Evolutionary conservation across 2,329 filamentous ascomycete genomes (phyloP), one percentile per base, ranked within the genome.

Genomic region (Neopestalotiopsis sp.): DNA sequence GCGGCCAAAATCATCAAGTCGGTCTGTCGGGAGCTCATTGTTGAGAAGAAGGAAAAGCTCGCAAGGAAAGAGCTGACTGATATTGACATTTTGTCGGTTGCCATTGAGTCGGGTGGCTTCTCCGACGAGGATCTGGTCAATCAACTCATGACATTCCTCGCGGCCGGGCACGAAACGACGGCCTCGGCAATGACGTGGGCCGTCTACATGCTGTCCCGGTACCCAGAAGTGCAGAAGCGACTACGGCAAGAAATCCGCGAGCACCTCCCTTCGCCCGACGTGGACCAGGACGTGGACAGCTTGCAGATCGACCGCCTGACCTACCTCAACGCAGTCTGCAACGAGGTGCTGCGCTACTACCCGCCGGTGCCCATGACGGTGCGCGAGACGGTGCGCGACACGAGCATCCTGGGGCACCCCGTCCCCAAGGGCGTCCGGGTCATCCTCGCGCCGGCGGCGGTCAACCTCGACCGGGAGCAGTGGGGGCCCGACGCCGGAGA

Each of bases 401-500:
- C 89, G 0, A 85, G 83, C 0, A 86, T 93, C 53, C 79, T 86
- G 34, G 86, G 86, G 2, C 84, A 90, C 0, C 83, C 80, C 49
- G 82, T 94, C 4, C 91, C 91, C 3, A 89, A 89, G 70, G 89
- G 86, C 14, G 91, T 90, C 0, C 84, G 87, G 10, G 77, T 97
- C 61, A 84, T 93, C 70, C 80, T 97, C 20, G 80, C 85, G 2
- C 86, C 88, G 2, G 87, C 85, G 84, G 92, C 92, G 9, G 87
- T 91, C 76, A 97, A 98, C 83, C 88, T 88, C 32, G 89, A 89
- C 71, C 83, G 83, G 57, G 81, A 84, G 2, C 83, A 94, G 10
- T 98, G 95, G 95, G 95, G 95, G 0, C 79, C 85, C 0, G 92
- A 95, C 73, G 94, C 94, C 0, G 81, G 82, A 38, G 83, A 88